phyloP scores from a whole-genome alignment of 805 yeast species.

The Brettanomyces naardenensis region DNA sequence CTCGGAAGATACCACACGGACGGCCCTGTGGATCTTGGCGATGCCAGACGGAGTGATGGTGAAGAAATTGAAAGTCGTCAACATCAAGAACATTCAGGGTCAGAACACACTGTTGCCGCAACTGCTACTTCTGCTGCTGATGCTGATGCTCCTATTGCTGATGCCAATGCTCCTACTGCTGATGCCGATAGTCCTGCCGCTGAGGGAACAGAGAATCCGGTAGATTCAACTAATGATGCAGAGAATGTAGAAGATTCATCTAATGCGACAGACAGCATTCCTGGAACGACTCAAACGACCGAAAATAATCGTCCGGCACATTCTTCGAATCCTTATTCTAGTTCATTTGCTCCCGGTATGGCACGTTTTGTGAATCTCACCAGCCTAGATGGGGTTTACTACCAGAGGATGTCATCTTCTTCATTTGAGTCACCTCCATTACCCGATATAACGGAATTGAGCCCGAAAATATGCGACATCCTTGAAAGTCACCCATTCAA shows the following conservation, averaged over 20 bases:
- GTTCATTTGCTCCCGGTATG: not conserved
- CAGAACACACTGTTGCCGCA: too few relatives aligned
- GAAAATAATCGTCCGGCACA: not conserved
- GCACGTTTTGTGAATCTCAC: not conserved
- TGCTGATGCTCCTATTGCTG: not conserved
- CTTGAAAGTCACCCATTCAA: constrained; percentile 30
- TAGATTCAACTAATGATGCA: not conserved
- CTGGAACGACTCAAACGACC: not conserved
- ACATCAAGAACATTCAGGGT: too few relatives aligned
- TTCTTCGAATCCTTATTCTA: not conserved
- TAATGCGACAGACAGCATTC: not conserved
- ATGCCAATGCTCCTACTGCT: constrained; percentile 3
- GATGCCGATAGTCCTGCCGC: not conserved
- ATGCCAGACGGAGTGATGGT: not conserved
- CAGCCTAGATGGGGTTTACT: constrained; percentile 2
- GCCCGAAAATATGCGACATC: constrained; percentile 17
- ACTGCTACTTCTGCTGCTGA: not conserved
- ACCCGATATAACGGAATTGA: constrained; percentile 18
- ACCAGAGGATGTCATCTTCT: constrained; percentile 7
- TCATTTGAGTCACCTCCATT: constrained; percentile 19
- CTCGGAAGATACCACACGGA: constrained; percentile 4
- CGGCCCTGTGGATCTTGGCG: constrained; percentile 3
- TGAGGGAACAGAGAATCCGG: not conserved
- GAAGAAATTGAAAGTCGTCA: not conserved
- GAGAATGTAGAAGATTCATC: not conserved